Conservation (phyloP, 1,284 basidiomycete genomes). For the Inonotus hispidus region DNA sequence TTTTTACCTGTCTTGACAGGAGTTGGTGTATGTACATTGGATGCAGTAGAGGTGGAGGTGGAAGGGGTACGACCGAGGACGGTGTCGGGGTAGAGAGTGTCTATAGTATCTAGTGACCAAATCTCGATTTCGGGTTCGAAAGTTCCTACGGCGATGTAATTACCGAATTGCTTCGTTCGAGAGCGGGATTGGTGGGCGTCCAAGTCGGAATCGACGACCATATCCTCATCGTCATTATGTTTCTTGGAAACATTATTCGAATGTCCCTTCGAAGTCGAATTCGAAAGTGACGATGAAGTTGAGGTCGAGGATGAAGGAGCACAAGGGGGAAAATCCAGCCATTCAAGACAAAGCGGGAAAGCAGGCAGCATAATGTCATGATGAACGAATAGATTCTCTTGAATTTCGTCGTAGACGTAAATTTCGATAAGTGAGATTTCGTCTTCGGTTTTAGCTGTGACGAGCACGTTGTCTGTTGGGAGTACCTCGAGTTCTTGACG, state of each 20-base stretch:
- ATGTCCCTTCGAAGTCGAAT: background rate
- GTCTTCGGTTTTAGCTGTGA: constrained; percentile 94
- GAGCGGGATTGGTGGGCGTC: constrained; percentile 20
- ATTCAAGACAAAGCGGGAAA: constrained; percentile 98
- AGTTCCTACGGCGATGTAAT: constrained; percentile 94
- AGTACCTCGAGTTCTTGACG: constrained; percentile 87
- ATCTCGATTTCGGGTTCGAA: constrained; percentile 99
- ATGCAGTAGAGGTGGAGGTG: constrained; percentile 27
- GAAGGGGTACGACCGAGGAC: constrained; percentile 75
- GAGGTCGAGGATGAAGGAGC: constrained; percentile 36
- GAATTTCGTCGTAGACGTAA: constrained; percentile 88
- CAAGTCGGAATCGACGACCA: constrained; percentile 20
- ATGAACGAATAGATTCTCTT: constrained; percentile 94
- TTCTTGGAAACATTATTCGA: background rate
- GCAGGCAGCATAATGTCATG: constrained; percentile 98
- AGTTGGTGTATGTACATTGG: constrained; percentile 71
- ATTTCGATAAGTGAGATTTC: constrained; percentile 95
- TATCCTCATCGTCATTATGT: background rate
- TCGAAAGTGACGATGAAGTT: constrained; percentile 9
- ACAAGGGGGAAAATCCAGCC: constrained; percentile 90
- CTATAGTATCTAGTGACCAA: constrained; percentile 93
- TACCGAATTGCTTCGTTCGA: constrained; percentile 56
- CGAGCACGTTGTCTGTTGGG: constrained; percentile 88
- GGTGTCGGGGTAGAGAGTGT: constrained; percentile 90
- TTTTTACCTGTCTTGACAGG: constrained; percentile 87